Evolutionary conservation across 345 rosid species (phyloP).

Genomic region (Dimocarpus longan): DNA sequence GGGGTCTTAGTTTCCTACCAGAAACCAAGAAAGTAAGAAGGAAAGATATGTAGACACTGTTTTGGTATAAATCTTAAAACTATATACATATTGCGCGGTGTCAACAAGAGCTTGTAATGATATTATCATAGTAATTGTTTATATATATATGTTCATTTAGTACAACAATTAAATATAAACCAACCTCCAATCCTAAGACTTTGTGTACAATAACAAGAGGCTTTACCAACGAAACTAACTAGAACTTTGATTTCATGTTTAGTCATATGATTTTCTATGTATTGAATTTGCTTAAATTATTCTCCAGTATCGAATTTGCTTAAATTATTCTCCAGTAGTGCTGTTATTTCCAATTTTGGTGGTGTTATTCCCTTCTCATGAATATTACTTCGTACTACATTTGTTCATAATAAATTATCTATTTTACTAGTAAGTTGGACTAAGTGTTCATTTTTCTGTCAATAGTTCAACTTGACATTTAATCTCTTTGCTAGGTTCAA

Average conservation of each 20-base stretch:
- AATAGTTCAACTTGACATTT: constrained; percentile 10
- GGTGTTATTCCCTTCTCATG: neutral
- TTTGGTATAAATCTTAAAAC: neutral
- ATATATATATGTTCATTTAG: no score
- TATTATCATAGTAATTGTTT: neutral
- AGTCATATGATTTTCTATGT: neutral
- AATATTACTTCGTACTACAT: neutral
- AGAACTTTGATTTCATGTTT: neutral
- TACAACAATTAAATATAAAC: neutral
- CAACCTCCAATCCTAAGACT: neutral
- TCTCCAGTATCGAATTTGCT: neutral
- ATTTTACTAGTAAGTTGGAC: neutral
- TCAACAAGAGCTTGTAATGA: neutral
- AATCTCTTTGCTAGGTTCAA: constrained; percentile 65
- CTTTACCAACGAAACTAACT: neutral
- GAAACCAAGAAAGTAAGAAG: neutral
- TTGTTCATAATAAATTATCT: neutral
- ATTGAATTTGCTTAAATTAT: neutral
- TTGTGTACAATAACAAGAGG: neutral
- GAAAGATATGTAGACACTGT: neutral
- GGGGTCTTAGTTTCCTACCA: neutral
- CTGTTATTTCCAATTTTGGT: neutral
- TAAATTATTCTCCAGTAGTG: neutral
- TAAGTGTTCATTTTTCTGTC: neutral
- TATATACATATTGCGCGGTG: neutral